phyloP scores from a whole-genome alignment of 176 grass and related monocot genomes.

The Triticum timopheevii region DNA sequence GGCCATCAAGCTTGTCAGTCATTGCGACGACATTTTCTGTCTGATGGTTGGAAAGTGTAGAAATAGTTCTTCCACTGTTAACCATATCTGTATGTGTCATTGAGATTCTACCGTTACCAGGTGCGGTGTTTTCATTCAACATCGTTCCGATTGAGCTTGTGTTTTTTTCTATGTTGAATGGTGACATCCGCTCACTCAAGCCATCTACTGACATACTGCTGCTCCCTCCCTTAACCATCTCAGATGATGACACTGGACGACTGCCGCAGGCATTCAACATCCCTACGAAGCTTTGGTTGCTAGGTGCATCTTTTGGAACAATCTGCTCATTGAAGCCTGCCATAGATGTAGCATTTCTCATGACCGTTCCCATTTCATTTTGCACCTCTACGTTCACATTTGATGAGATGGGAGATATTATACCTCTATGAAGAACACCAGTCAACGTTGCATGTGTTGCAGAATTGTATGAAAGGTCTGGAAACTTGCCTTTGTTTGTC shows the following conservation, averaged over 20 bases:
- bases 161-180: constrained; percentile 18
- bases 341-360: not conserved
- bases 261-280: not conserved
- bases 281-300: not conserved
- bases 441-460: no score
- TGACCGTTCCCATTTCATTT: not conserved
- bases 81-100: not conserved
- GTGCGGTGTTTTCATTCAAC: not conserved
- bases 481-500: not conserved
- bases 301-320: not conserved
- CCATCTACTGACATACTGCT: not conserved
- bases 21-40: not conserved
- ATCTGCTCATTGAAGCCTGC: not conserved
- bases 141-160: not conserved
- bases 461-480: not conserved
- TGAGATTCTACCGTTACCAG: not conserved
- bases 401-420: not conserved
- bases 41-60: constrained; percentile 8
- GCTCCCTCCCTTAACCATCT: not conserved
- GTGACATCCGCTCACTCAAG: not conserved
- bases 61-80: constrained; percentile 24
- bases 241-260: no score
- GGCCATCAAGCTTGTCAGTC: not conserved
- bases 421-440: not conserved
- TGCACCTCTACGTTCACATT: no score